Base-by-base conservation (phyloP, 2,329 filamentous ascomycete genomes). In the Elsinoe ampelina region DNA sequence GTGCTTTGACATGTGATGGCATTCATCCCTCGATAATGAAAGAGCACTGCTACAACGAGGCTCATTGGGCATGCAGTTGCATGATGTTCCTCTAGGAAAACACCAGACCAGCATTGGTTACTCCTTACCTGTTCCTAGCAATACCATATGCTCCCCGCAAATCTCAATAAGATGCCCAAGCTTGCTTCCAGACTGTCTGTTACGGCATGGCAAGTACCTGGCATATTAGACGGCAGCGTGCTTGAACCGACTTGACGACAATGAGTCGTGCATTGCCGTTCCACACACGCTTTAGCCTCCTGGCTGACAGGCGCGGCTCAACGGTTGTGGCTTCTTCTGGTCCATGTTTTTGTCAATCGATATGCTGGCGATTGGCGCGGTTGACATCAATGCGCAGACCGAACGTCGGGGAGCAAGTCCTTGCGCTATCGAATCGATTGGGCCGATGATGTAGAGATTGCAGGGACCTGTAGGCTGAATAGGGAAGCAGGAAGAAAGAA, bases 381-480 rank as follows among this genome's bases (percentile, higher is more conserved):
- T 11, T 12, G 15, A 15, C 15, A 50, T 19, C 13, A 34, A 17
- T 13, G 41, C 19, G 7, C 45, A 20, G 32, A 30, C n/a, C 26
- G 6, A 35, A 50, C 10, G n/a, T 50, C 32, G 26, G 19, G 17
- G 48, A 34, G 32, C n/a, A 8, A 11, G 17, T 38, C 48, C 17
- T 7, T 52, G 48, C 48, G 19, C 32, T 39, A 52, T 52, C 48
- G 15, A 39, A 12, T 52, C 35, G 48, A 52, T 38, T 52, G 48
- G 41, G 38, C 34, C 32, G 48, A 52, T 52, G 48, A 52, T 52
- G 48, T 19, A 52, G 48, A 22, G 48, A 52, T 52, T 39, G 48
- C 32, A 52, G 32, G 45, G 15, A 51, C 20, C 20, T 35, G 47
- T 32, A 51, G 47, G 26, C 26, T 10, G 47, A 3, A 19, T 13